Evolutionary conservation across 768 basidiomycete species (phyloP).

Genomic region (Mycena galericulata): DNA sequence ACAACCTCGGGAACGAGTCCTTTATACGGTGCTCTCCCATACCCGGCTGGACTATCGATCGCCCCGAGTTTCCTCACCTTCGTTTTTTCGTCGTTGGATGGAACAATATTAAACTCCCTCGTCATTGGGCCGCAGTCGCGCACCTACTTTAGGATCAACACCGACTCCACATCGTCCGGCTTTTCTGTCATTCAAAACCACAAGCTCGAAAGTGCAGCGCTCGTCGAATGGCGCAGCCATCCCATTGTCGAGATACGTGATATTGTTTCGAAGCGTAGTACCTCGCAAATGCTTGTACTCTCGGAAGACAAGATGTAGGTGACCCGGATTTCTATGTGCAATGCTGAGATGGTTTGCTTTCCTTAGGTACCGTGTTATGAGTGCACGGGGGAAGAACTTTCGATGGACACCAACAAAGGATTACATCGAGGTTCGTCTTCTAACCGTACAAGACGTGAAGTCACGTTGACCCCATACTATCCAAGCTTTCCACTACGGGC

Average conservation of each 20-base stretch:
- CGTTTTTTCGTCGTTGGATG: conserved; percentile 50
- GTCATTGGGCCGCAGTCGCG: conserved; percentile 52
- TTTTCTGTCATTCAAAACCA: conserved; percentile 51
- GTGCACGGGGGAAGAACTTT: conserved; percentile 15
- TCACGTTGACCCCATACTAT: background rate
- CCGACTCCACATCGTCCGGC: conserved; percentile 45
- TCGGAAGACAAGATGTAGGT: conserved; percentile 49
- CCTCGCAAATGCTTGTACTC: conserved; percentile 51
- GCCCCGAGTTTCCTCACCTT: conserved; percentile 48
- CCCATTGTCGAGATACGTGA: conserved; percentile 48
- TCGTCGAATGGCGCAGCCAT: conserved; percentile 51
- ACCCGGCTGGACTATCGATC: conserved; percentile 11
- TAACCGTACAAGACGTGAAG: background rate
- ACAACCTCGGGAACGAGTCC: conserved; percentile 4
- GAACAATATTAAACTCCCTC: conserved; percentile 51
- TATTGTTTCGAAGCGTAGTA: conserved; percentile 45
- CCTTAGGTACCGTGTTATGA: conserved; percentile 21
- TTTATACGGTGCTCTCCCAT: conserved; percentile 20
- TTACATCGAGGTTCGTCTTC: conserved; percentile 18
- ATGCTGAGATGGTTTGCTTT: background rate
- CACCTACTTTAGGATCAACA: conserved; percentile 52
- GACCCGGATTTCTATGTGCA: background rate
- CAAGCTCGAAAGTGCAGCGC: conserved; percentile 46
- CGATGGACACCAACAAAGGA: conserved; percentile 18
- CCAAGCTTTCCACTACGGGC: conserved; percentile 13